phyloP scores from a whole-genome alignment of 768 basidiomycete species.

The Filobasidium floriforme region DNA sequence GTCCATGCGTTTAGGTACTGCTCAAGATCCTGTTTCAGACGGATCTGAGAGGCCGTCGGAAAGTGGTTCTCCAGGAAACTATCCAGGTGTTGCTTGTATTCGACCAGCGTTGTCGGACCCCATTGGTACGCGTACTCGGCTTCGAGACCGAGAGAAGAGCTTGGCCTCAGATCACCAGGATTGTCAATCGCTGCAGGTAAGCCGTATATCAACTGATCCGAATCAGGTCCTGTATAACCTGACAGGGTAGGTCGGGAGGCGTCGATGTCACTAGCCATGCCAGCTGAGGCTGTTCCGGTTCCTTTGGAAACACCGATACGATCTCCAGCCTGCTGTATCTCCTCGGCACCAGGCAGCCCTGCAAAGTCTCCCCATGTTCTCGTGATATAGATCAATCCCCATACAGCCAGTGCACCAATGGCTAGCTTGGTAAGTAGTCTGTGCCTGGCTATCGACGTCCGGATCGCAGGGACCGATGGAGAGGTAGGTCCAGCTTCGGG shows the following conservation, averaged over 20 bases:
- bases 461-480: background rate
- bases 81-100: constrained; percentile 12
- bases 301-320: no score
- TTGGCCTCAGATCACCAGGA: background rate
- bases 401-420: background rate
- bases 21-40: constrained; percentile 20
- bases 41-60: constrained; percentile 17
- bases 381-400: background rate
- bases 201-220: background rate
- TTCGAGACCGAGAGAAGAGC: constrained; percentile 28
- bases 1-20: constrained; percentile 13
- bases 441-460: background rate
- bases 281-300: no score
- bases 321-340: no score
- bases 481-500: no score
- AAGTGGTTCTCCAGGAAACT: constrained; percentile 23
- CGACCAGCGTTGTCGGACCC: constrained; percentile 13
- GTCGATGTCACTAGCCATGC: no score
- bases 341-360: no score
- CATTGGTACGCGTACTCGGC: constrained; percentile 35
- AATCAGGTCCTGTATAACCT: background rate
- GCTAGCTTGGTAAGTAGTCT: background rate
- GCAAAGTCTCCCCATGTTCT: background rate
- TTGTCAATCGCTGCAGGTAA: background rate
- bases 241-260: background rate